Evolutionary conservation across 108 stramenopile species (phyloP).

Genomic region (Cyclotella distinguenda): DNA sequence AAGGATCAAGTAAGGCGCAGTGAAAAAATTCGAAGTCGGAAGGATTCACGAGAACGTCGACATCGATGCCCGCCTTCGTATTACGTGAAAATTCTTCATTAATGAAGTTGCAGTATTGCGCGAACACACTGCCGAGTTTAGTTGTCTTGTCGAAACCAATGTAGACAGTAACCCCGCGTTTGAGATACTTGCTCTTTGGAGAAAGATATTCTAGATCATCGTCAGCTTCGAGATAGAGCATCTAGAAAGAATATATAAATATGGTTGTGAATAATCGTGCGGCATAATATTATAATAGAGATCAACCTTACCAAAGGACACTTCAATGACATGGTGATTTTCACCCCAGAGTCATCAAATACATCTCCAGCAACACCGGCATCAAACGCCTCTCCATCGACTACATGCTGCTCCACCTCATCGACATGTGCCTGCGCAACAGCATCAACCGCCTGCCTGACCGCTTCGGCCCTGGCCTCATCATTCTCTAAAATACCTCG

Average conservation of each 20-base stretch:
- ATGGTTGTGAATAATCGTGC: background rate
- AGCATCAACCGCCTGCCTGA: background rate
- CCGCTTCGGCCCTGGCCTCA: conserved; percentile 19
- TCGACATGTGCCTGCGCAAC: background rate
- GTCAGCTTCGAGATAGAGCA: conserved; percentile 53
- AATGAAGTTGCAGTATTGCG: conserved; percentile 66
- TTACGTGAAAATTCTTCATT: conserved; percentile 40
- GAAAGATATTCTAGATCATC: conserved; percentile 43
- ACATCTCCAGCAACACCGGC: conserved; percentile 50
- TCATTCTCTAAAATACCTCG: conserved; percentile 18
- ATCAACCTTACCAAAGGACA: conserved; percentile 29
- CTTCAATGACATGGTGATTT: conserved; percentile 25
- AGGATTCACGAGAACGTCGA: conserved; percentile 4
- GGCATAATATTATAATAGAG: background rate
- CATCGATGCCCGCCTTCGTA: background rate
- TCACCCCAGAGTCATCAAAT: conserved; percentile 15
- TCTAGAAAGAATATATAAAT: conserved; percentile 13
- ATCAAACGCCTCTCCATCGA: conserved; percentile 31
- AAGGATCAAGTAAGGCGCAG: conserved; percentile 49
- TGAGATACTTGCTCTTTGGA: conserved; percentile 64
- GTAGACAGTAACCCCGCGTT: conserved; percentile 57
- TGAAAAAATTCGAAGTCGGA: conserved; percentile 77
- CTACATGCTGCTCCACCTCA: background rate
- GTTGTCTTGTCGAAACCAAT: conserved; percentile 79
- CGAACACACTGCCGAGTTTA: conserved; percentile 60